Conservation (phyloP, 441 rosid genomes). For the Capsella rubella region DNA sequence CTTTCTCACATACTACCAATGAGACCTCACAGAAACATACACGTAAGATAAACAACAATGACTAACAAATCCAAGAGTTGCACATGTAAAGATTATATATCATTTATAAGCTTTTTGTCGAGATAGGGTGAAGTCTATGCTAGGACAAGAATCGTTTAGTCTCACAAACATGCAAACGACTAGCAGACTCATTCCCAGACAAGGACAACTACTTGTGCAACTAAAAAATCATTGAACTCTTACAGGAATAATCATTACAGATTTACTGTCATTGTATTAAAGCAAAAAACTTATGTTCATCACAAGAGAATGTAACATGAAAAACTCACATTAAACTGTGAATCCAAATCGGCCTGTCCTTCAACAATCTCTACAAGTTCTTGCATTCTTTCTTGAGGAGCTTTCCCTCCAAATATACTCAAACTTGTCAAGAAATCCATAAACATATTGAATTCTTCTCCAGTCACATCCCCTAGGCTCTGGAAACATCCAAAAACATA, state of each 20-base stretch:
- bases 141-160: background rate
- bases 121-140: background rate
- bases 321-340: conserved; percentile 75
- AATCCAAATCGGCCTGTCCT: conserved; percentile 96
- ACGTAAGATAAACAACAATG: conserved; percentile 3
- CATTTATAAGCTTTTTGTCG: background rate
- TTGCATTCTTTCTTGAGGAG: conserved; percentile 90
- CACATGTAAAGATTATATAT: background rate
- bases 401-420: conserved; percentile 91
- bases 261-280: background rate
- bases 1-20: conserved; percentile 21
- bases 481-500: conserved; percentile 46
- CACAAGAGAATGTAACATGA: conserved; percentile 15
- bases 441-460: conserved; percentile 95
- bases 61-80: background rate
- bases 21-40: conserved; percentile 4
- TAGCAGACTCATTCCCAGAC: conserved; percentile 16
- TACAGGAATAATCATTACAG: background rate
- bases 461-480: conserved; percentile 95
- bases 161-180: conserved; percentile 14
- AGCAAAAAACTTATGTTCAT: conserved; percentile 21
- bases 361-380: conserved; percentile 88
- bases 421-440: conserved; percentile 90
- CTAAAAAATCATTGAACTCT: conserved; percentile 2
- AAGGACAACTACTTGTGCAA: background rate